phyloP scores from a whole-genome alignment of 352 stramenopile species.

The Phytophthora niederhauseri region DNA sequence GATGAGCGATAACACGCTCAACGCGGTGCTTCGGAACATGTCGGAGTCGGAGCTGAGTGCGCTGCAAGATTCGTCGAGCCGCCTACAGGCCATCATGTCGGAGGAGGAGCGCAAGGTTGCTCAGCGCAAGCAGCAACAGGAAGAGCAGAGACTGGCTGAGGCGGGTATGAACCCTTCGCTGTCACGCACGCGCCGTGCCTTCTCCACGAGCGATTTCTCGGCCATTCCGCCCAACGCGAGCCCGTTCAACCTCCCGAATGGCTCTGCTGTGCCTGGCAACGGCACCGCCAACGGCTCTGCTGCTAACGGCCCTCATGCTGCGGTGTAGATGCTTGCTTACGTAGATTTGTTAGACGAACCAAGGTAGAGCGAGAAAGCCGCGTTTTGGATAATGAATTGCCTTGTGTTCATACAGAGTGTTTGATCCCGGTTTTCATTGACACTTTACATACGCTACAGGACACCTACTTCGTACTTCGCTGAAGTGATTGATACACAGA shows the following conservation, averaged over 20 bases:
- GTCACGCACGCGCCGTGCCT: constrained; percentile 57
- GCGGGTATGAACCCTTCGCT: constrained; percentile 47
- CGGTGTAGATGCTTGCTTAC: constrained; percentile 19
- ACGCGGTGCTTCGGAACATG: constrained; percentile 63
- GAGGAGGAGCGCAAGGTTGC: constrained; percentile 48
- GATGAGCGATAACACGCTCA: constrained; percentile 74
- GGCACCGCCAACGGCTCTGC: constrained; percentile 17
- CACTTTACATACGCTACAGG: constrained; percentile 24
- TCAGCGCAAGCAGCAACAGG: constrained; percentile 38
- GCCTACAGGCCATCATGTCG: constrained; percentile 67
- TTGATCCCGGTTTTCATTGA: constrained; percentile 8
- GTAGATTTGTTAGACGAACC: constrained; percentile 31
- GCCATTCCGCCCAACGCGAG: constrained; percentile 32
- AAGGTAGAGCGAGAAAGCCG: constrained; percentile 18
- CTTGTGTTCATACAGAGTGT: constrained; percentile 8
- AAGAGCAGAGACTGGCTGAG: constrained; percentile 34
- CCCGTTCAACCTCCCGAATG: constrained; percentile 22
- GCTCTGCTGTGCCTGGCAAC: constrained; percentile 16
- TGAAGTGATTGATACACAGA: constrained; percentile 40
- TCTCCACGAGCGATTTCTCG: constrained; percentile 70
- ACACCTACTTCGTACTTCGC: constrained; percentile 35
- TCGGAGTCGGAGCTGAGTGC: constrained; percentile 71
- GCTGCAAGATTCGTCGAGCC: constrained; percentile 65
- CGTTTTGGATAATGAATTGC: constrained; percentile 26
- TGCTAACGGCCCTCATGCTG: constrained; percentile 15